These are phyloP conservation scores for Brassica hybrid DNA, from an alignment of 441 rosid genomes.

Conservation along the genomic window DNA sequence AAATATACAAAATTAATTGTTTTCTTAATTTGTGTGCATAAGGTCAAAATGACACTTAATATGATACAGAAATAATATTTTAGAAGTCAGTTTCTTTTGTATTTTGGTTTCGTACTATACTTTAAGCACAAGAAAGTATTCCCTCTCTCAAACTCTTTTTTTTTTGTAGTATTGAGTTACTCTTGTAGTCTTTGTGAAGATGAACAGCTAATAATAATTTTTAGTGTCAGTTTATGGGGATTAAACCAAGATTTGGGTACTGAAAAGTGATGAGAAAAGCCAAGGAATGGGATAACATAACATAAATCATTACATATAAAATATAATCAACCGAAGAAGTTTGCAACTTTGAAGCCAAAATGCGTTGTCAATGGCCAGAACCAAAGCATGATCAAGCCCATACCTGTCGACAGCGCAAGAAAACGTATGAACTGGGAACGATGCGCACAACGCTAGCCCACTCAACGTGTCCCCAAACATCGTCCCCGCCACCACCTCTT, in stretches of 20 bases:
- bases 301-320: too few relatives aligned
- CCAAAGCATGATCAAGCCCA: constrained; percentile 29
- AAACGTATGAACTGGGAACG: constrained; percentile 10
- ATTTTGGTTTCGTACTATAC: too few relatives aligned
- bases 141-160: too few relatives aligned
- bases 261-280: neutral
- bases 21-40: too few relatives aligned
- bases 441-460: constrained; percentile 14
- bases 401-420: neutral
- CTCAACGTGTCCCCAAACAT: neutral
- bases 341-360: constrained; percentile 35
- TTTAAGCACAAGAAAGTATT: too few relatives aligned
- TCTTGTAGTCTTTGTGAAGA: neutral
- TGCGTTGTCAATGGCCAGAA: neutral
- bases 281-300: neutral
- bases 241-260: neutral
- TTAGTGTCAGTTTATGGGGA: neutral
- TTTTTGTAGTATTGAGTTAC: too few relatives aligned
- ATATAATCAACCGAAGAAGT: constrained; percentile 23
- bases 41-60: too few relatives aligned
- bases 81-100: too few relatives aligned
- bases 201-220: neutral
- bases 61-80: too few relatives aligned
- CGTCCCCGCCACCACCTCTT: too few relatives aligned
- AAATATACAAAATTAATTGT: too few relatives aligned